Conservation (phyloP, 257 asterid genomes). For the Solanum phureja region DNA sequence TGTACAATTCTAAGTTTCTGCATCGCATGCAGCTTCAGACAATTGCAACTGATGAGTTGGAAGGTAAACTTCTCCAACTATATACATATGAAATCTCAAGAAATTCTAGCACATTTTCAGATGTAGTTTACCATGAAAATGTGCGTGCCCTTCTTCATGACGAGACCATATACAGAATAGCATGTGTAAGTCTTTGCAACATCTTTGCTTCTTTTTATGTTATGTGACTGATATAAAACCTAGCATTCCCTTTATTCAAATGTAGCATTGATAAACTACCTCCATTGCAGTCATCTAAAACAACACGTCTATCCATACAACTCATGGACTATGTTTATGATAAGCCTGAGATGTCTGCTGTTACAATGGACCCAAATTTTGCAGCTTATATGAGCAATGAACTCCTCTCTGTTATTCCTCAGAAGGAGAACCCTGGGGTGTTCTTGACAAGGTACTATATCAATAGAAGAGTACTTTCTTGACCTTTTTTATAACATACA, state of each 20-base stretch:
- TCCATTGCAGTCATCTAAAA: constrained; percentile 44
- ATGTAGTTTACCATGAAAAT: constrained; percentile 62
- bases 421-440: constrained; percentile 28
- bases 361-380: constrained; percentile 59
- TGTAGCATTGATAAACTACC: background rate
- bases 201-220: background rate
- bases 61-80: constrained; percentile 66
- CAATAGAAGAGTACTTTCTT: background rate
- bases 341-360: constrained; percentile 54
- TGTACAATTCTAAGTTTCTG: background rate
- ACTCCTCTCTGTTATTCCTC: constrained; percentile 40
- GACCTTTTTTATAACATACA: background rate
- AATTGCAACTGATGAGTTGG: constrained; percentile 63
- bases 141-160: constrained; percentile 59
- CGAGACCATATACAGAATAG: constrained; percentile 70
- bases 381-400: constrained; percentile 54
- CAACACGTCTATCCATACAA: constrained; percentile 58
- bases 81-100: constrained; percentile 73
- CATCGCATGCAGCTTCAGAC: constrained; percentile 9
- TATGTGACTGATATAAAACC: background rate
- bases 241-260: background rate
- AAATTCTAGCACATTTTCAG: constrained; percentile 38
- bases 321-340: constrained; percentile 64
- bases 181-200: constrained; percentile 49
- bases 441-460: constrained; percentile 63